A percentile compares a stretch with the other conserved stretches of the same genome.
Conservation (phyloP, 768 basidiomycete species). For the Kwoniella sp. region DNA sequence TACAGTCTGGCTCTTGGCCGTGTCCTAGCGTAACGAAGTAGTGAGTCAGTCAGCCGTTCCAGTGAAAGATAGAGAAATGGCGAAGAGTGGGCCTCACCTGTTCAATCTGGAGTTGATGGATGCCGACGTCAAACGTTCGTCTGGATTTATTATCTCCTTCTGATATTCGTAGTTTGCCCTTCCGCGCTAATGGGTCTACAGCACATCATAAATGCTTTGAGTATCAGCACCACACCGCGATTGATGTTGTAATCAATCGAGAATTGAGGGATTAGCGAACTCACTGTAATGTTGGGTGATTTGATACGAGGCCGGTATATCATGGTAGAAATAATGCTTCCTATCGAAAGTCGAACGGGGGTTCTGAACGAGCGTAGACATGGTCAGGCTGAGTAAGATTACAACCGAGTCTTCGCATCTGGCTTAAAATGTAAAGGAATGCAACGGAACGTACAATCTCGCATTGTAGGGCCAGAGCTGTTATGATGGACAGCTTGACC, state of each 20-base stretch:
- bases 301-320: conserved; percentile 91
- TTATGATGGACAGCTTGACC: conserved; percentile 75
- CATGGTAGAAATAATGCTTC: conserved; percentile 97
- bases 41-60: no score
- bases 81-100: conserved; percentile 64
- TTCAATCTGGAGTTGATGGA: conserved; percentile 93
- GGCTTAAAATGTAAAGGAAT: no score
- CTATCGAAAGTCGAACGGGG: conserved; percentile 80
- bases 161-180: conserved; percentile 17
- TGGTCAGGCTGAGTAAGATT: no score
- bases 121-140: conserved; percentile 62
- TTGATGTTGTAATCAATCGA: no score
- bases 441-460: conserved; percentile 41
- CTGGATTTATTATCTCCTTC: conserved; percentile 22
- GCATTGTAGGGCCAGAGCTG: conserved; percentile 71
- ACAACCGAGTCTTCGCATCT: no score
- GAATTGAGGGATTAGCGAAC: conserved; percentile 19
- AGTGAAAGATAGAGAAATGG: no score
- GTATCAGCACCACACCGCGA: no score
- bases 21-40: conserved; percentile 16
- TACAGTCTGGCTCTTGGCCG: conserved; percentile 41
- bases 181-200: conserved; percentile 30
- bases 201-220: not conserved
- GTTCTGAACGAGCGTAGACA: conserved; percentile 63
- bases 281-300: conserved; percentile 93